A percentile compares a stretch with the other conserved stretches of the same genome.
Conservation (phyloP, 306 rosid genomes). For the Gynostemma pentaphyllum region DNA sequence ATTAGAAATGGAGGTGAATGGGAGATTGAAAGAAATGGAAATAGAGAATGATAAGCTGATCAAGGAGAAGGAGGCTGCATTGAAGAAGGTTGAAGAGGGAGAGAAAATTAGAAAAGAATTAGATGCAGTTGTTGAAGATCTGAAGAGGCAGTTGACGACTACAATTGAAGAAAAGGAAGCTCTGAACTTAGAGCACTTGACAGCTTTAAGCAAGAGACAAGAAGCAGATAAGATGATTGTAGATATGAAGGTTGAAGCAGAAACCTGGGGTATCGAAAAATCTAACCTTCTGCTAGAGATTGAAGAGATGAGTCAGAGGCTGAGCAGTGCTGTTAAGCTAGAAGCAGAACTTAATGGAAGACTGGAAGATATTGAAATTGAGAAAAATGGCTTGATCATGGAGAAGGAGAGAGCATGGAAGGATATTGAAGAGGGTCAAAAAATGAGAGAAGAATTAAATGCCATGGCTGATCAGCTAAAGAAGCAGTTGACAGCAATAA, state of each 20-base stretch:
- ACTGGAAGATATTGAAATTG: conserved; percentile 19
- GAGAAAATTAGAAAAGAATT: conserved; percentile 31
- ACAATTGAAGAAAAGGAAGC: conserved; percentile 7
- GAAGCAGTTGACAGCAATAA: conserved; percentile 23
- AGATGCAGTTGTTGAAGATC: conserved; percentile 30
- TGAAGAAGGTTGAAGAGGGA: conserved; percentile 22
- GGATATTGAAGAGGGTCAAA: conserved; percentile 43
- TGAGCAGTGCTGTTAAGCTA: conserved; percentile 5
- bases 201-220: not conserved
- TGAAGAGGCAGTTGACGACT: conserved; percentile 8
- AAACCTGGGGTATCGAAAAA: conserved; percentile 4
- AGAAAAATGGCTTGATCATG: conserved; percentile 15
- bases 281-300: not conserved
- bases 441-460: not conserved
- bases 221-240: conserved; percentile 6
- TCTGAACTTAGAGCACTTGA: not conserved
- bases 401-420: conserved; percentile 21
- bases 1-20: conserved; percentile 25
- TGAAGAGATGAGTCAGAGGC: conserved; percentile 1
- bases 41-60: conserved; percentile 15
- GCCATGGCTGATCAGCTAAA: conserved; percentile 10
- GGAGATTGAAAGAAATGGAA: conserved; percentile 23
- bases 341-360: conserved; percentile 20
- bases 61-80: conserved; percentile 17
- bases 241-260: conserved; percentile 7